Base-by-base conservation (phyloP, 1,284 basidiomycete genomes). In the Salmacisia buchloeana region DNA sequence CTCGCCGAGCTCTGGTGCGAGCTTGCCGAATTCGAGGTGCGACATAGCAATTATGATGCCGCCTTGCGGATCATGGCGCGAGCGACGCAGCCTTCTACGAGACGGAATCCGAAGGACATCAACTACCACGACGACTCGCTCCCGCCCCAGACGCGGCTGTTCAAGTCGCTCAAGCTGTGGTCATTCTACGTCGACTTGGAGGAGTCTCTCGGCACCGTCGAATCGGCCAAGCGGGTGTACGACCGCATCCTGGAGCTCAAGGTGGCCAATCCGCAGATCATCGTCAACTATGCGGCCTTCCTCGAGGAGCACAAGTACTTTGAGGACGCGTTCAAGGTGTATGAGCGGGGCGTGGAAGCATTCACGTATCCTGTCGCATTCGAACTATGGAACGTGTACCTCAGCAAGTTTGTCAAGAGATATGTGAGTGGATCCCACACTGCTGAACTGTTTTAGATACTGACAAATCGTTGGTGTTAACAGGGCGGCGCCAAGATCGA, bases 361-460 rank as follows among this genome's bases (percentile, higher is more conserved):
- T 98, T 98, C 84, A 94, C 93, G 6, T 98, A 93, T 84, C 96
- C 96, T 0, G 88, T 98, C 56, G 94, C 92, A 2, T 98, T 97
- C 79, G 96, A 99, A 82, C 87, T 99, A 69, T 98, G 96, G 94
- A 98, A 99, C 80, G 94, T 97, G 63, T 99, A 97, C 81, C 83
- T 99, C 41, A 89, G 91, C 63, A 97, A 97, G 82, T 99, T 99
- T 78, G 86, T 94, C 69, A 94, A 93, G 82, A 89, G 96, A 80
- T 97, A 96, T 82, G 91, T 92, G 73, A 79, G 89, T 85, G 6
- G 6, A 21, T 15, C 13, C 36, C 34, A 39, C 39, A 25, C 33
- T 54, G 52, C 25, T 34, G 36, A 31, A 38, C 58, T 58, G 21
- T 31, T 34, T 7, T 1, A 25, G 15, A 21, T 25, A n/a, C 31